A percentile compares a stretch with the other conserved stretches of the same genome.
phyloP scores from a whole-genome alignment of 2,329 filamentous ascomycete species.

The Penicillium sp. region DNA sequence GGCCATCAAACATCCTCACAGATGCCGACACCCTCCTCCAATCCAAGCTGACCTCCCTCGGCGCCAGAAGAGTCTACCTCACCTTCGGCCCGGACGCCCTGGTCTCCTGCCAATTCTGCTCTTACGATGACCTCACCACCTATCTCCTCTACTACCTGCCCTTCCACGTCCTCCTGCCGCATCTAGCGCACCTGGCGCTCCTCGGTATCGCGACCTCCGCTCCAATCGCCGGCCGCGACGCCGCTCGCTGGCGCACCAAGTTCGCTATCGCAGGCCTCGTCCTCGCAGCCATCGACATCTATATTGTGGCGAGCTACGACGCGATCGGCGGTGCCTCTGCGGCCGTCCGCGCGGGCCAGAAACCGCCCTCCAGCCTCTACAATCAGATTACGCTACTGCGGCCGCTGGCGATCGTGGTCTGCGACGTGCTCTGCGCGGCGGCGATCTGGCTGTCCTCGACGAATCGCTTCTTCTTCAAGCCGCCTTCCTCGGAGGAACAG shows the following conservation, averaged over 20 bases:
- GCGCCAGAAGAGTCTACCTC: slow-evolving; percentile 78
- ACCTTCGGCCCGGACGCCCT: slow-evolving; percentile 77
- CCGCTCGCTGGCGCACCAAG: slow-evolving; percentile 67
- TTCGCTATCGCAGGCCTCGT: slow-evolving; percentile 66
- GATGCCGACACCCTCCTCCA: slow-evolving; percentile 65
- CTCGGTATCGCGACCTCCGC: slow-evolving; percentile 74
- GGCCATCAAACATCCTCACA: slow-evolving; percentile 46
- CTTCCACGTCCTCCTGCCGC: slow-evolving; percentile 67
- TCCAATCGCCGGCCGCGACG: slow-evolving; percentile 64
- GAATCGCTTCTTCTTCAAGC: slow-evolving; percentile 71
- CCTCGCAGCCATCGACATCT: slow-evolving; percentile 67
- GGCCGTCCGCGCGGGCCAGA: slow-evolving; percentile 62
- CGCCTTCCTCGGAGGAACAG: slow-evolving; percentile 64
- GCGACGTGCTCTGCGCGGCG: slow-evolving; percentile 66
- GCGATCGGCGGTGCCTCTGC: slow-evolving; percentile 57
- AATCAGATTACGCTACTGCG: slow-evolving; percentile 60
- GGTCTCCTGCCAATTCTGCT: slow-evolving; percentile 79
- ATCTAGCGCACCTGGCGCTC: slow-evolving; percentile 73
- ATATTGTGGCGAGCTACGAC: slow-evolving; percentile 65
- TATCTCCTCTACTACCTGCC: slow-evolving; percentile 84
- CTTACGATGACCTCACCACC: slow-evolving; percentile 64
- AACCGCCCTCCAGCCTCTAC: slow-evolving; percentile 54
- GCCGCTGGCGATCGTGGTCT: slow-evolving; percentile 61
- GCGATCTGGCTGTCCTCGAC: slow-evolving; percentile 77
- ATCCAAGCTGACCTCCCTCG: slow-evolving; percentile 67